These are phyloP conservation scores for Kodamaea arcana DNA, from an alignment of 1,139 yeast genomes.

Conservation along the genomic window DNA sequence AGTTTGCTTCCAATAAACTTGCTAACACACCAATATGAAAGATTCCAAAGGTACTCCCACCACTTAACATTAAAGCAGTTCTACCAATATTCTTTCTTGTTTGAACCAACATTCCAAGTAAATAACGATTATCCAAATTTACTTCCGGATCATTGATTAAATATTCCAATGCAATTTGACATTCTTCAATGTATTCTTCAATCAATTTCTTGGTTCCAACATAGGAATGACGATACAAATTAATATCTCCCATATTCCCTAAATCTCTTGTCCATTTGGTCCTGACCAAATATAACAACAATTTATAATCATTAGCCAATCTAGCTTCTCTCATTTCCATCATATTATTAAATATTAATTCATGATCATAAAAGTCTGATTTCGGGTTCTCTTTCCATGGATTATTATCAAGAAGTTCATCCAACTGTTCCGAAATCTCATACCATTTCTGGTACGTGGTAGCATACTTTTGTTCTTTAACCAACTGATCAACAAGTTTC, in stretches of 20 bases:
- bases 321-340: slow-evolving; percentile 63
- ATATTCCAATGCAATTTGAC: slow-evolving; percentile 57
- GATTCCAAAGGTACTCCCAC: slow-evolving; percentile 93
- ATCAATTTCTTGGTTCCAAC: slow-evolving; percentile 83
- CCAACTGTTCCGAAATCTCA: slow-evolving; percentile 58
- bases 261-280: slow-evolving; percentile 83
- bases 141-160: slow-evolving; percentile 38
- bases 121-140: slow-evolving; percentile 60
- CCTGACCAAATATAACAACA: slow-evolving; percentile 67
- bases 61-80: slow-evolving; percentile 87
- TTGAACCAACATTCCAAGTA: slow-evolving; percentile 76
- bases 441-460: slow-evolving; percentile 71
- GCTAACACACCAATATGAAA: slow-evolving; percentile 90
- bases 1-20: slow-evolving; percentile 65
- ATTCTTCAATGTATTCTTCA: slow-evolving; percentile 79
- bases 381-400: slow-evolving; percentile 66
- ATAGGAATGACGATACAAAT: slow-evolving; percentile 70
- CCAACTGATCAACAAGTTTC: slow-evolving; percentile 24
- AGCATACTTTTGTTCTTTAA: slow-evolving; percentile 54
- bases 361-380: slow-evolving; percentile 68
- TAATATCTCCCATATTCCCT: slow-evolving; percentile 83
- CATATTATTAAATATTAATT: slow-evolving; percentile 51
- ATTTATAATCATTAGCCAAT: slow-evolving; percentile 49
- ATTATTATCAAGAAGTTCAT: slow-evolving; percentile 57
- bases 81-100: slow-evolving; percentile 90